These are phyloP conservation scores for Symbiotaphrina buchneri DNA, from an alignment of 495 filamentous ascomycete genomes.

Conservation along the genomic window DNA sequence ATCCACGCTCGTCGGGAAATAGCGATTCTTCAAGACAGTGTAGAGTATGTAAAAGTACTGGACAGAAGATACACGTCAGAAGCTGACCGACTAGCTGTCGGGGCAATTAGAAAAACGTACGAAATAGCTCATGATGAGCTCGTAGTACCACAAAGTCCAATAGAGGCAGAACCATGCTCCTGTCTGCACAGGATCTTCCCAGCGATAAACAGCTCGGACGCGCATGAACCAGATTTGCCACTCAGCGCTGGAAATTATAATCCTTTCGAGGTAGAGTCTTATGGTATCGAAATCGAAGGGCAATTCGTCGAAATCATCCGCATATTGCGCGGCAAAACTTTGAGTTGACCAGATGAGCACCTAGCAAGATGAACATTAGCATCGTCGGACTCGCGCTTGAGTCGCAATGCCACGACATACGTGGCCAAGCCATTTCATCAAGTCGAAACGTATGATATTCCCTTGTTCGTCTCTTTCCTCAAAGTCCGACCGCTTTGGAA, in stretches of 20 bases:
- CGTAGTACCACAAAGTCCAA: slow-evolving; percentile 7
- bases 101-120: no score
- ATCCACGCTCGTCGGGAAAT: slow-evolving; percentile 3
- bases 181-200: slow-evolving; percentile 11
- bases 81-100: background rate
- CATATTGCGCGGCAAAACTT: slow-evolving; percentile 7
- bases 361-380: slow-evolving; percentile 1
- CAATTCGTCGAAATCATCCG: slow-evolving; percentile 8
- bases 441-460: slow-evolving; percentile 5
- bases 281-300: slow-evolving; percentile 9
- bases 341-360: slow-evolving; percentile 8
- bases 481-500: slow-evolving; percentile 5
- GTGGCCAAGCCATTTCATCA: slow-evolving; percentile 9
- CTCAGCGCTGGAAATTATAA: slow-evolving; percentile 9
- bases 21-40: slow-evolving; percentile 8
- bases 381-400: background rate
- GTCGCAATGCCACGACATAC: slow-evolving; percentile 3
- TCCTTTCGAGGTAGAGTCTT: slow-evolving; percentile 6
- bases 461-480: slow-evolving; percentile 6
- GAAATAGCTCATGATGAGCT: slow-evolving; percentile 9
- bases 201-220: slow-evolving; percentile 9
- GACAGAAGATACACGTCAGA: slow-evolving; percentile 1
- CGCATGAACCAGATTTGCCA: slow-evolving; percentile 10
- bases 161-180: slow-evolving; percentile 8
- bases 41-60: slow-evolving; percentile 10